These are phyloP conservation scores for Aspergillus uvarum DNA, from an alignment of 2,329 filamentous ascomycete genomes.

Conservation along the genomic window DNA sequence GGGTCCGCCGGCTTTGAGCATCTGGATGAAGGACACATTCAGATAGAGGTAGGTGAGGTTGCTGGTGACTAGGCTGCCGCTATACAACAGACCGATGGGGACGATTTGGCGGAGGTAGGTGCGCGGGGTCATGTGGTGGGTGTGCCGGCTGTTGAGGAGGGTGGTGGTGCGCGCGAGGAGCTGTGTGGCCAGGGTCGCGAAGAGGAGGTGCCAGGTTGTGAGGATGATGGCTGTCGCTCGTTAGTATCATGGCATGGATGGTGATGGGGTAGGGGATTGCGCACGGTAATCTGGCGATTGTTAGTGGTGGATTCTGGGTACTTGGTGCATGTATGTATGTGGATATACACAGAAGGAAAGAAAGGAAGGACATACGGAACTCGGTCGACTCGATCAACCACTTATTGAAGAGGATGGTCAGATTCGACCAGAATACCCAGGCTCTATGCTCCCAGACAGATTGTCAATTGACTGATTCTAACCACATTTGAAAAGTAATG, in stretches of 20 bases:
- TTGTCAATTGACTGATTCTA: neutral
- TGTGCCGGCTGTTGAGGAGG: constrained; percentile 84
- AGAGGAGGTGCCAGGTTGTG: constrained; percentile 88
- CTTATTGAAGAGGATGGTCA: constrained; percentile 90
- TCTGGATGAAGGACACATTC: constrained; percentile 94
- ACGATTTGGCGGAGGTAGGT: constrained; percentile 88
- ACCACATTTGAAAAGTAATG: no score
- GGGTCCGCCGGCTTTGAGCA: constrained; percentile 98
- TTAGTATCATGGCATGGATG: neutral
- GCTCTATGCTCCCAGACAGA: constrained; percentile 6
- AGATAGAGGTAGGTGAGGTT: constrained; percentile 94
- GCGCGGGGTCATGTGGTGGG: constrained; percentile 87
- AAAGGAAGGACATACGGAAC: constrained; percentile 62
- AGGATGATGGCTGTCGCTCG: constrained; percentile 58
- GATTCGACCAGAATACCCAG: constrained; percentile 23
- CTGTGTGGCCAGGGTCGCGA: constrained; percentile 90
- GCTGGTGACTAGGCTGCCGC: constrained; percentile 88
- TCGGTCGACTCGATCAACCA: constrained; percentile 82
- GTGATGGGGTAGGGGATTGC: neutral
- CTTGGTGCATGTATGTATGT: neutral
- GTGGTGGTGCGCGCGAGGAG: constrained; percentile 81
- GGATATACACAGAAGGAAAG: no score
- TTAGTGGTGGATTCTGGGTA: constrained; percentile 1
- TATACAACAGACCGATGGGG: constrained; percentile 92
- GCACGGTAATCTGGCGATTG: constrained; percentile 17